Evolutionary conservation across 2,329 filamentous ascomycete genomes (phyloP).

Genomic region (Beauveria scarabaeidicola): DNA sequence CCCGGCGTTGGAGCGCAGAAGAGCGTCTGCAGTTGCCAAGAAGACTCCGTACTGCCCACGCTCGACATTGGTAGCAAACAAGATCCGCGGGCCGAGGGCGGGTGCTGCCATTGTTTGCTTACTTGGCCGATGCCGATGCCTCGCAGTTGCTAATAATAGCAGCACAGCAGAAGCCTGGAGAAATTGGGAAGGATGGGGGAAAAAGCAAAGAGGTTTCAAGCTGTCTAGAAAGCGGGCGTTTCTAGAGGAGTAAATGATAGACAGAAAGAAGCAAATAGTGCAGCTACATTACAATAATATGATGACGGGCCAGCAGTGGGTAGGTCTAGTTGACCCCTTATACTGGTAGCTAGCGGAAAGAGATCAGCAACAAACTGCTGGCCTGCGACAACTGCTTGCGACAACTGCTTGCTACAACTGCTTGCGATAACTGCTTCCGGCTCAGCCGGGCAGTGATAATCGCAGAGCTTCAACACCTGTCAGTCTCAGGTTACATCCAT

Average conservation of each 20-base stretch:
- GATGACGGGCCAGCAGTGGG: not conserved
- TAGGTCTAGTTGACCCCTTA: not conserved
- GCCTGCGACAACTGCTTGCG: no score
- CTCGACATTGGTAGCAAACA: conserved; percentile 38
- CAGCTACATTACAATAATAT: not conserved
- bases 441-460: no score
- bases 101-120: not conserved
- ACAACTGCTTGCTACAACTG: no score
- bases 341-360: not conserved
- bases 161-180: not conserved
- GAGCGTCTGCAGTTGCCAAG: conserved; percentile 32
- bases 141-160: not conserved
- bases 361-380: not conserved
- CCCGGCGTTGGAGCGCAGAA: conserved; percentile 24
- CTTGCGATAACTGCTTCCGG: no score
- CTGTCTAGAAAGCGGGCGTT: not conserved
- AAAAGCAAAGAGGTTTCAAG: not conserved
- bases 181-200: not conserved
- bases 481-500: not conserved
- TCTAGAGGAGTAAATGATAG: not conserved
- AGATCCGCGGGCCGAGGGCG: conserved; percentile 16
- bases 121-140: not conserved
- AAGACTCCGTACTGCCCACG: conserved; percentile 39
- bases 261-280: not conserved
- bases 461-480: not conserved